phyloP scores from a whole-genome alignment of 2,329 filamentous ascomycete genomes.

The Nemania serpens region DNA sequence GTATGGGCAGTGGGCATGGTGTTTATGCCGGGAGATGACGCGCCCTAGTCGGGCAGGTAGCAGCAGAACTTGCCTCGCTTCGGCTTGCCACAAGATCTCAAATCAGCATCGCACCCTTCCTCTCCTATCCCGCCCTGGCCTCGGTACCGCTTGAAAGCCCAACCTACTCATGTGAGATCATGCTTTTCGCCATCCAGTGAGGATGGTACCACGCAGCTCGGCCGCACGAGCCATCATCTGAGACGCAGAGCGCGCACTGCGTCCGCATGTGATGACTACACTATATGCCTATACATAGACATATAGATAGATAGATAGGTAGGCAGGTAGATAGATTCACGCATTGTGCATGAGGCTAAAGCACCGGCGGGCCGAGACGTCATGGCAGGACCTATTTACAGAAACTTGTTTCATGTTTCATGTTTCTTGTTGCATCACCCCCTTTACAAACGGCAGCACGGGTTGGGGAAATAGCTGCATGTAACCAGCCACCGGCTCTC shows the following conservation, averaged over 20 bases:
- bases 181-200: neutral
- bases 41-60: constrained; percentile 20
- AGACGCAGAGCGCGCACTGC: neutral
- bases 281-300: neutral
- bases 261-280: constrained; percentile 1
- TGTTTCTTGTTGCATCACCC: constrained; percentile 3
- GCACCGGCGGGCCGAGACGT: neutral
- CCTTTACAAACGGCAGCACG: neutral
- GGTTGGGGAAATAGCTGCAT: too few species aligned
- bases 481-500: too few species aligned
- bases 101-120: constrained; percentile 8
- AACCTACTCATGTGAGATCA: neutral
- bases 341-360: constrained; percentile 5
- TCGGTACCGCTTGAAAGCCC: neutral
- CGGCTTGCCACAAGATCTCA: constrained; percentile 22
- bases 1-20: neutral
- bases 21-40: constrained; percentile 10
- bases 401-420: constrained; percentile 6
- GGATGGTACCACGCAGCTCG: too few species aligned
- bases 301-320: neutral
- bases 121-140: neutral
- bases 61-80: constrained; percentile 1
- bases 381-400: constrained; percentile 7
- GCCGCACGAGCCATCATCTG: neutral
- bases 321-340: too few species aligned